These are phyloP conservation scores for Selenicereus undatus DNA, from an alignment of 148 eudicot genomes.

Conservation along the genomic window DNA sequence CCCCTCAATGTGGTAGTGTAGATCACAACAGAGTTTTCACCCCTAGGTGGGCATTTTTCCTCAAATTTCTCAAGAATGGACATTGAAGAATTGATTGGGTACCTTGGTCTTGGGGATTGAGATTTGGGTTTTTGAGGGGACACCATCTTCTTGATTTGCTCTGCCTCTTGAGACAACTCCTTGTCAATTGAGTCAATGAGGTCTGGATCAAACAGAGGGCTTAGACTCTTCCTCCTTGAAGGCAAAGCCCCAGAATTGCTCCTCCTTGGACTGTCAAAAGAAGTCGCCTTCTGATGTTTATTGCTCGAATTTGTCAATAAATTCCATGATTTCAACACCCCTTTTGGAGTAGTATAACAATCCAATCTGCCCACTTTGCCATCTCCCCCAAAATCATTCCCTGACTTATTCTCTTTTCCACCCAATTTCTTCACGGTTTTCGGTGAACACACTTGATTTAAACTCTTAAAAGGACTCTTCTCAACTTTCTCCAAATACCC, in stretches of 20 bases:
- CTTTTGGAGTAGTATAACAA: conserved; percentile 47
- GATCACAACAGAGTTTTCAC: conserved; percentile 53
- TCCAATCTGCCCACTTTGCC: conserved; percentile 12
- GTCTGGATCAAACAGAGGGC: conserved; percentile 73
- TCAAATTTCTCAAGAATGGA: conserved; percentile 33
- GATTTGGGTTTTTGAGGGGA: conserved; percentile 21
- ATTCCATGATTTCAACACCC: conserved; percentile 34
- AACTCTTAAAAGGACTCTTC: conserved; percentile 49
- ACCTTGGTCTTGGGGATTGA: not conserved
- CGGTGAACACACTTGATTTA: conserved; percentile 53
- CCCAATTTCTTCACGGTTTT: conserved; percentile 33
- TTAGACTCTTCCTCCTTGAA: conserved; percentile 45
- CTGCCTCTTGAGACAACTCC: conserved; percentile 47
- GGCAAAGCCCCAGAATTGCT: conserved; percentile 36
- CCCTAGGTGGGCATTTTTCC: conserved; percentile 56
- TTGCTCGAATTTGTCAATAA: conserved; percentile 31
- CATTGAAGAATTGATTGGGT: not conserved
- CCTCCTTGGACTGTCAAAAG: conserved; percentile 29
- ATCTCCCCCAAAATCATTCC: conserved; percentile 4
- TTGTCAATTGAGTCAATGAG: conserved; percentile 42
- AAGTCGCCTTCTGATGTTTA: conserved; percentile 32
- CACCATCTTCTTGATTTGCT: conserved; percentile 60
- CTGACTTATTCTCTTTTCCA: conserved; percentile 52
- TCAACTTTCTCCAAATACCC: conserved; percentile 32
- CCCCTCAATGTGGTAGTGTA: conserved; percentile 88